A percentile compares a stretch with the other conserved stretches of the same genome.
These are phyloP conservation scores for Persicaria maculosa DNA, from an alignment of 148 eudicot species.

Conservation along the genomic window DNA sequence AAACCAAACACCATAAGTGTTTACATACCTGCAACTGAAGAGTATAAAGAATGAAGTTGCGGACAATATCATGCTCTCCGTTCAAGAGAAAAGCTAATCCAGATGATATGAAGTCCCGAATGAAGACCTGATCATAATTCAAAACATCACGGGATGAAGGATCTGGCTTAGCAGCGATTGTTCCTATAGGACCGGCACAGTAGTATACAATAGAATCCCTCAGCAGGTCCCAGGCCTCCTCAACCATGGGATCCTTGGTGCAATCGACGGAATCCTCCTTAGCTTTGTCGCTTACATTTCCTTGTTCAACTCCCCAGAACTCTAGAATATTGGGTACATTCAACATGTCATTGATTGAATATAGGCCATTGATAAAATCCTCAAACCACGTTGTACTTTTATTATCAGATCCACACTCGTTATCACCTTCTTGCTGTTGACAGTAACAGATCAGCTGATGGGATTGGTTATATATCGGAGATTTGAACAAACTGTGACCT, in stretches of 20 bases:
- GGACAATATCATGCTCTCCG: constrained; percentile 46
- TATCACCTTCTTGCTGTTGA: constrained; percentile 37
- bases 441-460: constrained; percentile 24
- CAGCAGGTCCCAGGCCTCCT: constrained; percentile 60
- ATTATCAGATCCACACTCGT: constrained; percentile 24
- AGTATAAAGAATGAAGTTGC: constrained; percentile 48
- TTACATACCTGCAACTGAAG: constrained; percentile 44
- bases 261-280: neutral
- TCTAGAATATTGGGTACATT: constrained; percentile 28
- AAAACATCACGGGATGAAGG: constrained; percentile 34
- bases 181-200: constrained; percentile 65
- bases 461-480: constrained; percentile 6
- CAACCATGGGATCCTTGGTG: constrained; percentile 28
- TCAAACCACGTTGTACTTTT: constrained; percentile 40
- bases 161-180: constrained; percentile 59
- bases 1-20: neutral
- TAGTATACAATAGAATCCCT: constrained; percentile 54
- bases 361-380: constrained; percentile 28
- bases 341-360: constrained; percentile 22
- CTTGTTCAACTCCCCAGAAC: constrained; percentile 23
- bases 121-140: constrained; percentile 63
- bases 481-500: constrained; percentile 10
- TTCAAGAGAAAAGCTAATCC: constrained; percentile 49
- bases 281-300: constrained; percentile 11
- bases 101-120: constrained; percentile 46